Conservation (phyloP, 176 grass and related monocot species). For the Carex parvula region DNA sequence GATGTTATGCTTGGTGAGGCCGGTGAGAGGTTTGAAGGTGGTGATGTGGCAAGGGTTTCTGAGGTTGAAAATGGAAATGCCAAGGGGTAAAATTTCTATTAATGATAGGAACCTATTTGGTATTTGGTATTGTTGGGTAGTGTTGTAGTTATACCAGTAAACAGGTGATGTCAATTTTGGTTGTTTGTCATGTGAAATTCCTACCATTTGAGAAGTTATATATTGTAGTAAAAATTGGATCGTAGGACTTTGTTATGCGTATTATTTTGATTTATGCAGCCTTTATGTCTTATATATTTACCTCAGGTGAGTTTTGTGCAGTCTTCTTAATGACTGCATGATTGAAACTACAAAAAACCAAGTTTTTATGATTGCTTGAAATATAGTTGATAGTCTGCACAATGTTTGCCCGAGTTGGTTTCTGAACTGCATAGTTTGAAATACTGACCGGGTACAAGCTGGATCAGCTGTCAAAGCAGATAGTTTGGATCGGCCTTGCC, state of each 20-base stretch:
- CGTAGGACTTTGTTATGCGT: neutral
- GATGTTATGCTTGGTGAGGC: conserved; percentile 57
- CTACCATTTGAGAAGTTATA: neutral
- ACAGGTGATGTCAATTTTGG: conserved; percentile 13
- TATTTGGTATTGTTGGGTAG: neutral
- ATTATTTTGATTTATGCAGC: neutral
- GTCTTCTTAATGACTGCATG: neutral
- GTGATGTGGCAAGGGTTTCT: conserved; percentile 35
- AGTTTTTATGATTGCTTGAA: neutral
- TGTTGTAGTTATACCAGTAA: neutral
- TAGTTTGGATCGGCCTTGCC: neutral
- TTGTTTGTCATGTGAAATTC: conserved; percentile 11
- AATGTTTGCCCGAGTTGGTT: neutral
- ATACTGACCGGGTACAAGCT: neutral
- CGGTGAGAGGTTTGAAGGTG: conserved; percentile 45
- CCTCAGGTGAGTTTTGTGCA: neutral
- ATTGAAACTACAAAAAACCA: no score
- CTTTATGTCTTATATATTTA: neutral
- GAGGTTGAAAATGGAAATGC: conserved; percentile 38
- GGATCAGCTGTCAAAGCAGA: neutral
- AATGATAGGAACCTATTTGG: neutral
- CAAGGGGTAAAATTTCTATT: neutral
- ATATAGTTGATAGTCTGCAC: neutral
- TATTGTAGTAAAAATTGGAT: neutral
- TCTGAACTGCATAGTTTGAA: no score